Percentiles rank a stretch among this genome's conserved stretches.
Evolutionary conservation across 2,329 filamentous ascomycete genomes (phyloP).

Genomic region (Ophiocordyceps robertsii): DNA sequence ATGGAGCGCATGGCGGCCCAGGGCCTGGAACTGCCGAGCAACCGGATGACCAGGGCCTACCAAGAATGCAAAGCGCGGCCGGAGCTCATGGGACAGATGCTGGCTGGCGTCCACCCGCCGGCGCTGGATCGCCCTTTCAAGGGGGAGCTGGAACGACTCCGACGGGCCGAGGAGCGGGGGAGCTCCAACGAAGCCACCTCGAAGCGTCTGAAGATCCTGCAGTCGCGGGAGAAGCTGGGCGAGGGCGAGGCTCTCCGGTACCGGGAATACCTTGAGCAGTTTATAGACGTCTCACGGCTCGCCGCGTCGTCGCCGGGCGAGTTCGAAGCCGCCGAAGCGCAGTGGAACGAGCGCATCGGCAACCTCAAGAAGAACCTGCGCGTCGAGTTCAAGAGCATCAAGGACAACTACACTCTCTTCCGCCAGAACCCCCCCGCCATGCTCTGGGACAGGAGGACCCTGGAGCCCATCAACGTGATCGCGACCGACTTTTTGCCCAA

Average conservation of each 20-base stretch:
- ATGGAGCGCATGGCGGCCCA: constrained; percentile 32
- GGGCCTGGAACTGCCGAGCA: constrained; percentile 28
- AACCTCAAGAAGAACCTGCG: constrained; percentile 17
- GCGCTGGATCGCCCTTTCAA: constrained; percentile 25
- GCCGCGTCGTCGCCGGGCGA: constrained; percentile 7
- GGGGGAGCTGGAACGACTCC: constrained; percentile 26
- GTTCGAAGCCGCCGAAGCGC: constrained; percentile 15
- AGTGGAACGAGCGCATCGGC: constrained; percentile 21
- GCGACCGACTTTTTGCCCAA: constrained; percentile 55
- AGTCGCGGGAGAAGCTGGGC: constrained; percentile 13
- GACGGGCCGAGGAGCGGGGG: constrained; percentile 11
- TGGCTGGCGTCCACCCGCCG: constrained; percentile 17
- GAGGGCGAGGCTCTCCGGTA: constrained; percentile 9
- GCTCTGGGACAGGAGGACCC: constrained; percentile 55
- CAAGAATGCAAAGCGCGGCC: constrained; percentile 10
- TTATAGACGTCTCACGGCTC: constrained; percentile 13
- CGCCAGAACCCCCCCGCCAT: constrained; percentile 37
- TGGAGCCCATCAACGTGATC: constrained; percentile 52
- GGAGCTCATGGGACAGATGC: constrained; percentile 7
- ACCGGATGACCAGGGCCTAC: constrained; percentile 24
- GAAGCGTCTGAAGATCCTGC: constrained; percentile 14
- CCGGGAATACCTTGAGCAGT: constrained; percentile 18
- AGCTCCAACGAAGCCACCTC: neutral
- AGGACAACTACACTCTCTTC: constrained; percentile 42
- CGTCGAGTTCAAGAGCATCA: constrained; percentile 23